phyloP scores from a whole-genome alignment of 192 early-diverging fungal species.

The Gamsiella multidivaricata region DNA sequence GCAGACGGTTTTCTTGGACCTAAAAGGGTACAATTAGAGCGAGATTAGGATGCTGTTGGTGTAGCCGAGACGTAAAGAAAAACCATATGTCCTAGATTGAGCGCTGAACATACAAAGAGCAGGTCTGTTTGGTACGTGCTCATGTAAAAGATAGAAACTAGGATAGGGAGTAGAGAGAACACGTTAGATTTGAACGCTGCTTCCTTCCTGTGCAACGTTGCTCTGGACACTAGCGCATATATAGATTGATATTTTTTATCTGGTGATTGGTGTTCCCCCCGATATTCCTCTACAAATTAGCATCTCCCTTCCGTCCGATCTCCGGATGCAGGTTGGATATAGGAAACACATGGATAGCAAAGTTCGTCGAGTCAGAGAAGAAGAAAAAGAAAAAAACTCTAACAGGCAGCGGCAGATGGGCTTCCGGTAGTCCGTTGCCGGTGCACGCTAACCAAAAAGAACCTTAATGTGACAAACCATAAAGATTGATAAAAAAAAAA shows the following conservation, averaged over 20 bases:
- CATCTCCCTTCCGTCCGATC: neutral
- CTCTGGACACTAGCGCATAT: neutral
- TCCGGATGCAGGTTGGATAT: too few relatives aligned
- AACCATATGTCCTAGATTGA: neutral
- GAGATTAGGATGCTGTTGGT: neutral
- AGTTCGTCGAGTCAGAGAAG: neutral
- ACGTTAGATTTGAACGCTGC: neutral
- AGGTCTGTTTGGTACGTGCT: conserved; percentile 81
- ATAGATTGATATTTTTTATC: neutral
- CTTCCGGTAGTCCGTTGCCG: too few relatives aligned
- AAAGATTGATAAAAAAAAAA: neutral
- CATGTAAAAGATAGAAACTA: conserved; percentile 79
- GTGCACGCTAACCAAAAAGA: too few relatives aligned
- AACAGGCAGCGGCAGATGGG: neutral
- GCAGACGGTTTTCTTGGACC: conserved; percentile 70
- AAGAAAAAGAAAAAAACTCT: neutral
- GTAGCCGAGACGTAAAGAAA: neutral
- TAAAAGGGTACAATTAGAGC: conserved; percentile 1
- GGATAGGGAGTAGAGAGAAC: neutral
- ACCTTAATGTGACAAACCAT: neutral
- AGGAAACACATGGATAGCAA: neutral
- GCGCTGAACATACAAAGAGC: conserved; percentile 70
- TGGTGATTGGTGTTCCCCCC: neutral
- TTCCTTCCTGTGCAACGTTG: neutral
- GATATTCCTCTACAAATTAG: too few relatives aligned